Evolutionary conservation across 2,329 filamentous ascomycete species (phyloP).

Genomic region (Aspergillus calidoustus): DNA sequence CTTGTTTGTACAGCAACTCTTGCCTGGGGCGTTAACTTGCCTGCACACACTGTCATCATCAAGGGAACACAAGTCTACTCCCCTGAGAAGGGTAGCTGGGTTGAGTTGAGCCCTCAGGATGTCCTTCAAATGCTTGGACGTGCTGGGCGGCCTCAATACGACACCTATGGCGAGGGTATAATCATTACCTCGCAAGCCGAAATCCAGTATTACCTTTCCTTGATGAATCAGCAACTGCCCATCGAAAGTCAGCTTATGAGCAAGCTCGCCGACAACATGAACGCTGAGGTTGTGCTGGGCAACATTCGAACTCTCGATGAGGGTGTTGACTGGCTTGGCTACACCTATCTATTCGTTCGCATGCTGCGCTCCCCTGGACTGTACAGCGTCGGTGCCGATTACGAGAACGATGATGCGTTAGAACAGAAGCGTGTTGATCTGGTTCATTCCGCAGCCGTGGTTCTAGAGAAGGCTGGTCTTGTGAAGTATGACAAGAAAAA

Average conservation of each 20-base stretch:
- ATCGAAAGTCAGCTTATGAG: slow-evolving; percentile 97
- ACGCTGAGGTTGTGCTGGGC: slow-evolving; percentile 92
- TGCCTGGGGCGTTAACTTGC: slow-evolving; percentile 98
- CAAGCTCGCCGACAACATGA: slow-evolving; percentile 91
- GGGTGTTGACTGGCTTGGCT: slow-evolving; percentile 98
- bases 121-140: slow-evolving; percentile 98
- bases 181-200: slow-evolving; percentile 96
- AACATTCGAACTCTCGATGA: slow-evolving; percentile 92
- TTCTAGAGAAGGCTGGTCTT: slow-evolving; percentile 84
- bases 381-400: slow-evolving; percentile 95
- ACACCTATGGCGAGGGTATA: slow-evolving; percentile 97
- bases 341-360: slow-evolving; percentile 95
- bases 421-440: slow-evolving; percentile 98
- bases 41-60: slow-evolving; percentile 97
- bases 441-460: slow-evolving; percentile 87
- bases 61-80: slow-evolving; percentile 99
- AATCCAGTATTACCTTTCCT: slow-evolving; percentile 94
- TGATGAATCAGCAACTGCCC: slow-evolving; percentile 94
- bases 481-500: slow-evolving; percentile 95
- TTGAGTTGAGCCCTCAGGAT: slow-evolving; percentile 95
- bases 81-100: slow-evolving; percentile 97
- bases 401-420: slow-evolving; percentile 86
- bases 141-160: slow-evolving; percentile 93
- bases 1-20: slow-evolving; percentile 97
- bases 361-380: slow-evolving; percentile 95